phyloP scores from a whole-genome alignment of 305 asterid species.

The Solanum hybrid region DNA sequence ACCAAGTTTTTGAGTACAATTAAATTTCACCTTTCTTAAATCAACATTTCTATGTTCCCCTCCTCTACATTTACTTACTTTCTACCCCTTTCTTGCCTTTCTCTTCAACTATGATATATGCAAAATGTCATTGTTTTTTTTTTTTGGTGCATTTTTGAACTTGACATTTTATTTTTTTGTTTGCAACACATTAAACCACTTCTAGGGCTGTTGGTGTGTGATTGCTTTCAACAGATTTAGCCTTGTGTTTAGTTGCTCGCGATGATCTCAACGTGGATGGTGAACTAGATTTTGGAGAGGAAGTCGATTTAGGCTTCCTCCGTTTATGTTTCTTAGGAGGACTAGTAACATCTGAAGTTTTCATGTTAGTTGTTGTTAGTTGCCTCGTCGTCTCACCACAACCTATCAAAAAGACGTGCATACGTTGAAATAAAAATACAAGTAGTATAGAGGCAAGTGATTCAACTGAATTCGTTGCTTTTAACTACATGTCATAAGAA shows the following conservation, averaged over 20 bases:
- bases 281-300: conserved; percentile 23
- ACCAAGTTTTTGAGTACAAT: not conserved
- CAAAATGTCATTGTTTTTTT: not conserved
- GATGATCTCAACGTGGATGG: conserved; percentile 35
- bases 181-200: conserved; percentile 22
- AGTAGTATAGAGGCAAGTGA: not conserved
- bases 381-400: conserved; percentile 26
- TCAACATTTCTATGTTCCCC: not conserved
- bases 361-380: conserved; percentile 21
- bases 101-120: not conserved
- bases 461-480: not conserved
- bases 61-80: not conserved
- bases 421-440: not conserved
- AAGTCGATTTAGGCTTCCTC: conserved; percentile 33
- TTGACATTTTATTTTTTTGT: not conserved
- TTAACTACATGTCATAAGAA: not conserved
- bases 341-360: conserved; percentile 18
- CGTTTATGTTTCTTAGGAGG: conserved; percentile 36
- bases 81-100: not conserved
- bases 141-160: not conserved
- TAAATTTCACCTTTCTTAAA: not conserved
- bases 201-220: conserved; percentile 26
- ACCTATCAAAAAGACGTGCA: conserved; percentile 13
- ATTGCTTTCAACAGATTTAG: conserved; percentile 32
- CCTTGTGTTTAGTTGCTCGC: conserved; percentile 27